These are phyloP conservation scores for Citrullus amarus DNA, from an alignment of 306 rosid genomes.

Conservation along the genomic window DNA sequence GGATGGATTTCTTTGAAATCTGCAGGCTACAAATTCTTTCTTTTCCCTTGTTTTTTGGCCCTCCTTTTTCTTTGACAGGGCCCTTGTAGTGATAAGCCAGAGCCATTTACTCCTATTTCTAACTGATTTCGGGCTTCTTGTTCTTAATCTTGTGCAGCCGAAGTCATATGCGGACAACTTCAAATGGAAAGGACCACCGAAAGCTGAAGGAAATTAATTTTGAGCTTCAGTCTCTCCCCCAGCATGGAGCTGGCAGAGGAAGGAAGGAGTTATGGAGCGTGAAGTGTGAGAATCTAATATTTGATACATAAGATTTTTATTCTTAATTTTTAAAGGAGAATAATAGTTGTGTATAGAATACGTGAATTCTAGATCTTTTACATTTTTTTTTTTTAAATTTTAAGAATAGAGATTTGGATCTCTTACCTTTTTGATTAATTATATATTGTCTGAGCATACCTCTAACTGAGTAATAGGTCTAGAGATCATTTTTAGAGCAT, in stretches of 20 bases:
- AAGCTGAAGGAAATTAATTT: slow-evolving; percentile 28
- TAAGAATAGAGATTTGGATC: no score
- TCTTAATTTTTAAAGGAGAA: not conserved
- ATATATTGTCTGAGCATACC: no score
- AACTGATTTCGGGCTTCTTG: not conserved
- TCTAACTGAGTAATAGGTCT: no score
- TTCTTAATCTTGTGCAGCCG: slow-evolving; percentile 28
- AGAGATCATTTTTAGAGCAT: no score
- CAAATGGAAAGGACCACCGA: slow-evolving; percentile 84
- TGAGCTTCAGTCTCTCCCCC: not conserved
- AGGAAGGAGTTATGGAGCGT: no score
- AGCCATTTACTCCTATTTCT: no score
- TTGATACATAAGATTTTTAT: no score
- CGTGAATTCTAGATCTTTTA: not conserved
- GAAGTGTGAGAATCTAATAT: no score
- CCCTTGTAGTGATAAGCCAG: no score
- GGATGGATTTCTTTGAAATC: not conserved
- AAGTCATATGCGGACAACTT: slow-evolving; percentile 87
- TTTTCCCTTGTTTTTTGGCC: not conserved
- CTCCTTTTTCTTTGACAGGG: no score
- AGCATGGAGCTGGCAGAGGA: not conserved
- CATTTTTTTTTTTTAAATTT: not conserved
- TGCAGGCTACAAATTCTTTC: not conserved
- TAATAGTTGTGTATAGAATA: not conserved
- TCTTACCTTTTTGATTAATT: no score